phyloP scores from a whole-genome alignment of 140 eudicot genomes.

The Flaveria floridana region DNA sequence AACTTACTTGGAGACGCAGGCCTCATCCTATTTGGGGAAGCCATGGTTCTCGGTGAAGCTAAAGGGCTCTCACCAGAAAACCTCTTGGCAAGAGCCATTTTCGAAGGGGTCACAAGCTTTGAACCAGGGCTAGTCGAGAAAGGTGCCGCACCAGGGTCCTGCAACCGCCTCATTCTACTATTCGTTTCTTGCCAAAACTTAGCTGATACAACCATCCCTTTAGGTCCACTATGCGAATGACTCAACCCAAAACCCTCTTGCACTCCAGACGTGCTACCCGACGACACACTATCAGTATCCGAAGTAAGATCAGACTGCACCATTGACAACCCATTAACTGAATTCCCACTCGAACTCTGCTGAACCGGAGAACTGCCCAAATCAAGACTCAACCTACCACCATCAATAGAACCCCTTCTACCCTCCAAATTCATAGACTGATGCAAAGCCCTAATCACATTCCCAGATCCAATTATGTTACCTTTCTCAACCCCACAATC shows the following conservation, averaged over 20 bases:
- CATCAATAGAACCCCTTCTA: constrained; percentile 64
- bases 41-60: constrained; percentile 70
- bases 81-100: constrained; percentile 51
- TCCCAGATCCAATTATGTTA: constrained; percentile 57
- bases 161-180: constrained; percentile 76
- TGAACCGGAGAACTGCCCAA: constrained; percentile 43
- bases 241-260: constrained; percentile 49
- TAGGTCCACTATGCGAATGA: constrained; percentile 42
- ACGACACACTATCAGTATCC: constrained; percentile 91
- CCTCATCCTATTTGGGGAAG: constrained; percentile 80
- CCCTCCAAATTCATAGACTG: constrained; percentile 55
- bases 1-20: constrained; percentile 91
- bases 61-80: constrained; percentile 53
- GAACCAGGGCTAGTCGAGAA: constrained; percentile 64
- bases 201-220: constrained; percentile 66
- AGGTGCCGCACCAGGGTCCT: constrained; percentile 63
- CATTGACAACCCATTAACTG: constrained; percentile 37
- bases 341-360: constrained; percentile 43
- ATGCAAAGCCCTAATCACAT: constrained; percentile 56
- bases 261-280: constrained; percentile 83
- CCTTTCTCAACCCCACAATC: constrained; percentile 43
- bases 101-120: constrained; percentile 61
- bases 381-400: constrained; percentile 68
- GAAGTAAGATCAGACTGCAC: constrained; percentile 69
- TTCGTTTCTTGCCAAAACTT: constrained; percentile 94